These are phyloP conservation scores for Aspergillus carbonarius DNA, from an alignment of 2,329 filamentous ascomycete genomes.

Conservation along the genomic window DNA sequence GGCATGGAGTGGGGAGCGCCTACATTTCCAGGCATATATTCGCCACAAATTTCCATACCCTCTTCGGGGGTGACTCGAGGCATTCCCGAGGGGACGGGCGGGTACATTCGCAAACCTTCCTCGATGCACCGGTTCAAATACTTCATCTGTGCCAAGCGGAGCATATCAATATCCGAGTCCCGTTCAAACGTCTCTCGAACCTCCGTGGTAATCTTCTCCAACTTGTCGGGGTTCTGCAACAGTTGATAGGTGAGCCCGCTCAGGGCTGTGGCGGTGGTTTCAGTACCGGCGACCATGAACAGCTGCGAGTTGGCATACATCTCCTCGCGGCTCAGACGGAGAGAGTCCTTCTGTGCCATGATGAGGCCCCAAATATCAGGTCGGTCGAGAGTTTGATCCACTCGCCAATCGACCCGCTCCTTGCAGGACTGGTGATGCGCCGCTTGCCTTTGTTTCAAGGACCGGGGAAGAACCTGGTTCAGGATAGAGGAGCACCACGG, in stretches of 20 bases:
- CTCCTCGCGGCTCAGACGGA: conserved; percentile 9
- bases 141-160: conserved; percentile 11
- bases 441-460: conserved; percentile 1
- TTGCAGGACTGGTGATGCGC: conserved; percentile 7
- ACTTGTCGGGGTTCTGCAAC: conserved; percentile 36
- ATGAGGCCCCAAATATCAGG: conserved; percentile 17
- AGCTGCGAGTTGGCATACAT: conserved; percentile 20
- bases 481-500: conserved; percentile 1
- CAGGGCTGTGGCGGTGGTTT: conserved; percentile 53
- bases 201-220: conserved; percentile 43
- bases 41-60: conserved; percentile 39
- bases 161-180: conserved; percentile 15
- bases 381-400: conserved; percentile 2
- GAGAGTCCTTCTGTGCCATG: conserved; percentile 10
- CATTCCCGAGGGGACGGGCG: conserved; percentile 45
- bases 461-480: not conserved
- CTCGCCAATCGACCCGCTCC: conserved; percentile 7
- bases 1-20: not conserved
- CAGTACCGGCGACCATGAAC: conserved; percentile 49
- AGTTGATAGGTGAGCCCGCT: conserved; percentile 43
- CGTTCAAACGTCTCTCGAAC: conserved; percentile 31
- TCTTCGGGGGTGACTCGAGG: conserved; percentile 36
- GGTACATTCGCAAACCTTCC: conserved; percentile 49
- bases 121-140: conserved; percentile 50
- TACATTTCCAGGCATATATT: conserved; percentile 35